Evolutionary conservation across 139 green algal species (phyloP).

Genomic region (Yamagishiella unicocca): DNA sequence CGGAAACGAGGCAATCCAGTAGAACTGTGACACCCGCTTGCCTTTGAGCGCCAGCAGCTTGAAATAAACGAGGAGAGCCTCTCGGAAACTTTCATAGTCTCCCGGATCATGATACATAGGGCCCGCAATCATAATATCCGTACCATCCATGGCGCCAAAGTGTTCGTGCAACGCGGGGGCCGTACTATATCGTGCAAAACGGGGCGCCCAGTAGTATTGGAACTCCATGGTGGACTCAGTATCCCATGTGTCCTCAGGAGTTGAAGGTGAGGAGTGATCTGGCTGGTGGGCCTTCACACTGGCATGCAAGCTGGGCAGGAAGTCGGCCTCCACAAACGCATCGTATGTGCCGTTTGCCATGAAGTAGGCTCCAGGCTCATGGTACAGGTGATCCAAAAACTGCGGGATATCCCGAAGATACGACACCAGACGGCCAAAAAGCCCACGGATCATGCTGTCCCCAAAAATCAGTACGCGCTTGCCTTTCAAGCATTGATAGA

Average conservation of each 20-base stretch:
- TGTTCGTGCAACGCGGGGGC: not conserved
- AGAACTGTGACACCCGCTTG: not conserved
- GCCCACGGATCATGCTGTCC: slow-evolving; percentile 20
- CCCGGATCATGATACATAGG: not conserved
- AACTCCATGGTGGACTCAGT: not conserved
- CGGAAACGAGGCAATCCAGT: slow-evolving; percentile 1
- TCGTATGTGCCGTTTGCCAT: slow-evolving; percentile 27
- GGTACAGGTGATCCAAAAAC: not conserved
- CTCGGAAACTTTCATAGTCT: not conserved
- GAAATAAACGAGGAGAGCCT: not conserved
- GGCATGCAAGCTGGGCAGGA: not conserved
- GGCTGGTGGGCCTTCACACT: not conserved
- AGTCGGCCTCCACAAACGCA: not conserved
- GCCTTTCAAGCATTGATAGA: not conserved
- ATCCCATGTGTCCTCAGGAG: not conserved
- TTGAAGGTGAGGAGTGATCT: not conserved
- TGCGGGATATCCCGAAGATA: not conserved
- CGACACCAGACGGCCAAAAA: not conserved
- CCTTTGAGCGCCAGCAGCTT: not conserved
- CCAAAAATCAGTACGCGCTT: not conserved
- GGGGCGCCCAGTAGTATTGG: slow-evolving; percentile 12
- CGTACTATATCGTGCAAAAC: not conserved
- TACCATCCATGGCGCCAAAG: not conserved
- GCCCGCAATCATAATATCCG: slow-evolving; percentile 3
- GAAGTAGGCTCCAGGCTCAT: slow-evolving; percentile 1